Percentiles rank a stretch among this genome's conserved stretches.
Conservation (phyloP, 441 rosid genomes). For the Eruca vesicaria region DNA sequence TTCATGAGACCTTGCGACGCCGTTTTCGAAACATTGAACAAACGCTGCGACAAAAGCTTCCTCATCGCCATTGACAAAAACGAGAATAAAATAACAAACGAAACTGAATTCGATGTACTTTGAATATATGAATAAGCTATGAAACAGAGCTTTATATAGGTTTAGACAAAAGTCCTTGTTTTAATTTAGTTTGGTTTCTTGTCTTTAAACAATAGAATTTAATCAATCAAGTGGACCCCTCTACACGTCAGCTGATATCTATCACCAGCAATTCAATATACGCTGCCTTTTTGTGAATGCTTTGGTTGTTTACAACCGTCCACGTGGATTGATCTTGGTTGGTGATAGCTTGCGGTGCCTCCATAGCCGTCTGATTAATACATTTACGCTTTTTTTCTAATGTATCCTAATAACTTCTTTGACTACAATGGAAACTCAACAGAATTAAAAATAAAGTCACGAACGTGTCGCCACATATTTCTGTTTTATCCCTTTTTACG, state of each 20-base stretch:
- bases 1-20: constrained; percentile 50
- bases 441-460: not conserved
- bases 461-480: constrained; percentile 35
- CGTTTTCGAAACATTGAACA: constrained; percentile 46
- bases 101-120: constrained; percentile 13
- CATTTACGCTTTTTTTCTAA: not conserved
- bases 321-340: constrained; percentile 43
- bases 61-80: constrained; percentile 47
- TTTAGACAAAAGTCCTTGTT: constrained; percentile 16
- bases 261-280: constrained; percentile 9
- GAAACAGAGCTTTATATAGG: constrained; percentile 26
- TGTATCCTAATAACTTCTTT: not conserved
- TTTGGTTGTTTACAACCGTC: constrained; percentile 16
- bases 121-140: not conserved
- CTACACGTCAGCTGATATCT: constrained; percentile 27
- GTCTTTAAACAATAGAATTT: not conserved
- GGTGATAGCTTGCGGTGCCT: not conserved
- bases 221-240: not conserved
- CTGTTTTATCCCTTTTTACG: constrained; percentile 6
- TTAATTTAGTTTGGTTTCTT: no score
- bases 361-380: constrained; percentile 35
- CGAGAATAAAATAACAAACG: rapidly evolving
- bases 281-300: constrained; percentile 27
- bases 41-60: constrained; percentile 58
- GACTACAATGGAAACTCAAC: not conserved